These are phyloP conservation scores for Scheffersomyces spartinae DNA, from an alignment of 805 yeast species.

Conservation along the genomic window DNA sequence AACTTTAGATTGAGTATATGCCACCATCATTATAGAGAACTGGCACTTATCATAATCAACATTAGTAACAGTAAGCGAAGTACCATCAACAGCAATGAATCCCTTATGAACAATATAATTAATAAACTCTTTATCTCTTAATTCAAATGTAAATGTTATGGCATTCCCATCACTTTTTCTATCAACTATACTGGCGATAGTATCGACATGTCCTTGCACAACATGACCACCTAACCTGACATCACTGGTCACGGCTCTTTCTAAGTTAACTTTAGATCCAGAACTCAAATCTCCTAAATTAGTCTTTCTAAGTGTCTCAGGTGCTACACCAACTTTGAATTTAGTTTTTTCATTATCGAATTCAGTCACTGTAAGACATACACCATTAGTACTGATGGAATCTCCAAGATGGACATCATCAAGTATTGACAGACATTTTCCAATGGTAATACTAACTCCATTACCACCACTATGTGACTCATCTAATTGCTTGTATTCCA, in stretches of 20 bases:
- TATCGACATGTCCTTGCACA: constrained; percentile 97
- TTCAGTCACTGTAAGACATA: constrained; percentile 86
- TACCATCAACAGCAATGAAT: constrained; percentile 85
- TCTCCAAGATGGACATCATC: constrained; percentile 88
- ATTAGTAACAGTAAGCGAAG: constrained; percentile 76
- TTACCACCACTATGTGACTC: constrained; percentile 47
- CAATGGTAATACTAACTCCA: constrained; percentile 62
- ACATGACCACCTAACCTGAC: constrained; percentile 93
- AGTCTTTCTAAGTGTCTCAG: constrained; percentile 80
- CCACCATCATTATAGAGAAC: constrained; percentile 84
- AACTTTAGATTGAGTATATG: constrained; percentile 80
- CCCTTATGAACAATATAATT: constrained; percentile 91
- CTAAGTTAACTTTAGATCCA: constrained; percentile 70
- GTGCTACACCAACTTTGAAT: constrained; percentile 88
- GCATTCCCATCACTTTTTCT: constrained; percentile 62
- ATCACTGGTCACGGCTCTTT: constrained; percentile 79
- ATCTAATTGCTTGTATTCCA: constrained; percentile 36
- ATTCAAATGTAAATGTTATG: constrained; percentile 58
- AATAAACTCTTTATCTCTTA: constrained; percentile 49
- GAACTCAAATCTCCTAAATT: constrained; percentile 49
- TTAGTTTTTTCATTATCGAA: constrained; percentile 35
- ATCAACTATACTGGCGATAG: constrained; percentile 56
- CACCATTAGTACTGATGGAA: constrained; percentile 83
- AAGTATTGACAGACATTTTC: constrained; percentile 50
- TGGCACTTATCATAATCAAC: constrained; percentile 48